Percentiles rank a stretch among this genome's conserved stretches.
Evolutionary conservation across 2,329 filamentous ascomycete species (phyloP).

Genomic region (Alternaria ethzedia): DNA sequence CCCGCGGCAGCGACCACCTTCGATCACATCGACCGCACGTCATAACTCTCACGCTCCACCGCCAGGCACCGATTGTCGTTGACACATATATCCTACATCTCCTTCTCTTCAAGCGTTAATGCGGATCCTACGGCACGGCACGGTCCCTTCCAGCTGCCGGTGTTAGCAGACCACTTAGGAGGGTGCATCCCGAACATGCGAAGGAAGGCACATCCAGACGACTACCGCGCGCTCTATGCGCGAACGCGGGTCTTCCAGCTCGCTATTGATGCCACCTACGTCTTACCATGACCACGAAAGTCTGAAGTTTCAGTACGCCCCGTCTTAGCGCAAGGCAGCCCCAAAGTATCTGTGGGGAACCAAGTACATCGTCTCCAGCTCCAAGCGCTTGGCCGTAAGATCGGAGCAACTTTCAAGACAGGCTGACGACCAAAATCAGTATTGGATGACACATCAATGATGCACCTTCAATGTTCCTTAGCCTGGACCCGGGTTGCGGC

Average conservation of each 20-base stretch:
- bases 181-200: not conserved
- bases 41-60: not conserved
- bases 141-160: not conserved
- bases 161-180: not conserved
- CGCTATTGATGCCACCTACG: not conserved
- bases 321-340: not conserved
- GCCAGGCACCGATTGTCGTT: not conserved
- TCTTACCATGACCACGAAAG: not conserved
- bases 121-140: not conserved
- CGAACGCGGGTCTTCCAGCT: not conserved
- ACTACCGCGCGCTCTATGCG: not conserved
- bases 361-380: not conserved
- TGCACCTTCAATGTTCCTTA: not conserved
- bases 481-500: not conserved
- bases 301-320: not conserved
- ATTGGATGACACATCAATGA: not conserved
- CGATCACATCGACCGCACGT: not conserved
- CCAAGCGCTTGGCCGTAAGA: not conserved
- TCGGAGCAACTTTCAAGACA: not conserved
- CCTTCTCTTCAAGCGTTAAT: not conserved
- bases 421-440: not conserved
- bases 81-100: not conserved
- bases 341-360: not conserved
- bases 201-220: not conserved
- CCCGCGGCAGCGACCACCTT: not conserved